Evolutionary conservation across 257 asterid genomes (phyloP), one percentile per base, ranked within the genome.

Genomic region (Catharanthus roseus): DNA sequence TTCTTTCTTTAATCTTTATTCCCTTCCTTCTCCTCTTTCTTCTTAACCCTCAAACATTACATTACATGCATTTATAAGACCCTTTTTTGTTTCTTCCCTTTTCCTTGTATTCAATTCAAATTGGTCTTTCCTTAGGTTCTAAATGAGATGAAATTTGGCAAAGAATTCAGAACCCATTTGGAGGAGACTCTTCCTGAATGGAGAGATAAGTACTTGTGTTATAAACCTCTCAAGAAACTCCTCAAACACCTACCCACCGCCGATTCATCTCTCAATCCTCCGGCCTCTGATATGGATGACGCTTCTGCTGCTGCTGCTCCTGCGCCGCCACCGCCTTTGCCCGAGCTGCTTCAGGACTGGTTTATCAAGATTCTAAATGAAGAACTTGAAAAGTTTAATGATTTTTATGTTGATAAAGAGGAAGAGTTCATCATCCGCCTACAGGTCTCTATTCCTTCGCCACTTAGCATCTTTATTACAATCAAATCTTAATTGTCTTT

Each of bases 321-420:
- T n/a, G n/a, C n/a, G n/a, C n/a, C n/a, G n/a, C 71, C 77, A 8
- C 71, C 77, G 39, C 75, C 68, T 70, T 76, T 74, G 72, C 80
- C 77, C 45, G 85, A 78, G 73, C 74, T 85, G 13, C n/a, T n/a
- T n/a, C 91, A 85, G 72, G 91, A 79, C 5, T 87, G 96, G 97
- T 91, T 95, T 72, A 82, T 91, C 67, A 78, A 81, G 66, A 75
- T 86, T 77, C 95, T 91, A 28, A 72, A 71, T 58, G 88, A 81
- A 71, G 98, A 95, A 73, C 85, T 95, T 49, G 87, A 88, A 64
- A 95, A 95, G 87, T 86, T 95, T 84, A 89, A 91, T 82, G 93
- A 91, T 83, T 95, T 95, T 81, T 95, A 87, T 88, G 97, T 95
- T 85, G 98, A 88, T 66, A 90, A 86, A 87, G 99, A 95, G 87